phyloP scores from a whole-genome alignment of 2,329 filamentous ascomycete genomes.

The Colletotrichum sojae region DNA sequence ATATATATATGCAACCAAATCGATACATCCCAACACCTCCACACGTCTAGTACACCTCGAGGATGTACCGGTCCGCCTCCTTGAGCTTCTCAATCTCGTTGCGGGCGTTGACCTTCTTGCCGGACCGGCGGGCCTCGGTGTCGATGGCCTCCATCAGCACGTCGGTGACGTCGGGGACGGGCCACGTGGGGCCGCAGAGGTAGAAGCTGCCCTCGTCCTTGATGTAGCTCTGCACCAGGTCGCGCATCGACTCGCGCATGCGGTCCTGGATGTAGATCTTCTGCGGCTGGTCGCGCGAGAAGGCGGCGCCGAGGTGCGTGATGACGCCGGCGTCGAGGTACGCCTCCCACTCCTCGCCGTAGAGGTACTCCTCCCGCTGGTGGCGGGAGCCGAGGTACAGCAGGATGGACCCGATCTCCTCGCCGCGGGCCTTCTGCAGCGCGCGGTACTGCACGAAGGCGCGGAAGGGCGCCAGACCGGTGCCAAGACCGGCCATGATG shows the following conservation, averaged over 20 bases:
- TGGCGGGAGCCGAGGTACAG: conserved; percentile 97
- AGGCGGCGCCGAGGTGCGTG: conserved; percentile 92
- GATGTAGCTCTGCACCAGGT: conserved; percentile 90
- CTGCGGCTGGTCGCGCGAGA: conserved; percentile 95
- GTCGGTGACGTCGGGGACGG: conserved; percentile 94
- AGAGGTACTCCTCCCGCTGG: conserved; percentile 98
- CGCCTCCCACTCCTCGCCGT: conserved; percentile 99
- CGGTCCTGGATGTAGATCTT: conserved; percentile 99
- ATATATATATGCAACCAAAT: conserved; percentile 1
- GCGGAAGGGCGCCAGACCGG: conserved; percentile 97
- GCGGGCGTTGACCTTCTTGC: conserved; percentile 85
- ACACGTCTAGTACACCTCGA: conserved; percentile 87
- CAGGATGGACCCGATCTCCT: conserved; percentile 92
- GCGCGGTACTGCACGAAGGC: conserved; percentile 98
- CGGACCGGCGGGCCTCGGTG: conserved; percentile 76
- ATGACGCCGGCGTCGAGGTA: conserved; percentile 97
- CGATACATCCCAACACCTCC: conserved; percentile 24
- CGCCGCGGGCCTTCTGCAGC: conserved; percentile 97
- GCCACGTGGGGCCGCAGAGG: conserved; percentile 98
- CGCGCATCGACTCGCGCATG: conserved; percentile 88
- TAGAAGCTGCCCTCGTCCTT: conserved; percentile 93
- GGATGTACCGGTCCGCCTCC: conserved; percentile 92
- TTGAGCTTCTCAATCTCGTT: conserved; percentile 98
- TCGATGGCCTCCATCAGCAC: conserved; percentile 95
- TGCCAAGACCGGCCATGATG: conserved; percentile 99